phyloP scores from a whole-genome alignment of 495 filamentous ascomycete genomes.

The Hypoxylon rickii region DNA sequence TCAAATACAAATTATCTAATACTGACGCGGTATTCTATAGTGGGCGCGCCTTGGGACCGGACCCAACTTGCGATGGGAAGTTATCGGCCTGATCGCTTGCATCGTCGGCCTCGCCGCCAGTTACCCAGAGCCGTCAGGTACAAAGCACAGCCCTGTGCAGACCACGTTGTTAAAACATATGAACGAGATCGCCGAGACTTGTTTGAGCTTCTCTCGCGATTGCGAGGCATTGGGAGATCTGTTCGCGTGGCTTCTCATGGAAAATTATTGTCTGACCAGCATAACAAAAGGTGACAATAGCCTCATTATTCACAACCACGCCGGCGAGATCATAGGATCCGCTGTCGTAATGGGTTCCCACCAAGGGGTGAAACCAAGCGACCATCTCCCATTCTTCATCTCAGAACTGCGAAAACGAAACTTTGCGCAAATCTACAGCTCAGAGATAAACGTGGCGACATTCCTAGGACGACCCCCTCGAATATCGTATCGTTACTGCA shows the following conservation, averaged over 20 bases:
- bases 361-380: constrained; percentile 30
- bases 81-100: constrained; percentile 40
- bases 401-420: constrained; percentile 30
- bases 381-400: constrained; percentile 36
- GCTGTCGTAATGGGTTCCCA: constrained; percentile 38
- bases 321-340: constrained; percentile 32
- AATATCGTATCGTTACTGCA: constrained; percentile 40
- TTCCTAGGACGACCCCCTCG: constrained; percentile 39
- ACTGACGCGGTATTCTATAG: neutral
- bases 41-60: constrained; percentile 37
- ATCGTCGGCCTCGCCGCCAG: constrained; percentile 36
- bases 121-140: constrained; percentile 30
- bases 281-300: constrained; percentile 35
- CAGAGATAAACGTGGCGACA: constrained; percentile 32
- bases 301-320: constrained; percentile 30
- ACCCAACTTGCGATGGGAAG: constrained; percentile 40
- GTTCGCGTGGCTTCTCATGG: constrained; percentile 38
- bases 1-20: neutral
- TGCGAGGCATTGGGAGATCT: constrained; percentile 36
- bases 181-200: constrained; percentile 35
- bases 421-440: constrained; percentile 29
- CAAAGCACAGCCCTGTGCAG: constrained; percentile 26
- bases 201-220: constrained; percentile 37
- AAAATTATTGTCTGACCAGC: constrained; percentile 28
- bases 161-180: constrained; percentile 31